phyloP scores from a whole-genome alignment of 768 basidiomycete species.

The Tylopilus sp. region DNA sequence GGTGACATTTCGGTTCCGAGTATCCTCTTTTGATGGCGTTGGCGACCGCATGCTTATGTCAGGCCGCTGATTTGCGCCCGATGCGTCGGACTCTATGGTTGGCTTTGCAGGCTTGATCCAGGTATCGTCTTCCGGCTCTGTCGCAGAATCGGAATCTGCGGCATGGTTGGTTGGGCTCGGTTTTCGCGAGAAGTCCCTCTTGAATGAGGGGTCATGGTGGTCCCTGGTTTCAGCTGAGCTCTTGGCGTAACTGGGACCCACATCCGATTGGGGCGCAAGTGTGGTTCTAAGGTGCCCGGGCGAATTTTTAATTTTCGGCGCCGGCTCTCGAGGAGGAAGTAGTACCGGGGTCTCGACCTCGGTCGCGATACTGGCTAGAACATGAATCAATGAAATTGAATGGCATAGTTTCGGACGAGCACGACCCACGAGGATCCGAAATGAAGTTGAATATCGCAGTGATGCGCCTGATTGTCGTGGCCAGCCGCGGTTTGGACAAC shows the following conservation, averaged over 20 bases:
- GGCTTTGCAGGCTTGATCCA: conserved; percentile 1
- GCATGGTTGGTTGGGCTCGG: conserved; percentile 11
- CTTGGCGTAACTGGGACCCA: conserved; percentile 14
- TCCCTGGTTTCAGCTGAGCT: conserved; percentile 12
- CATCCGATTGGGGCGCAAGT: conserved; percentile 15
- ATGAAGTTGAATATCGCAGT: conserved; percentile 69
- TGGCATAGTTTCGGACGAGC: conserved; percentile 3
- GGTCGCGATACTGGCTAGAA: conserved; percentile 50
- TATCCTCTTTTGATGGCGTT: conserved; percentile 16
- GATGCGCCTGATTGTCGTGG: conserved; percentile 66
- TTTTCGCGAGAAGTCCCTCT: conserved; percentile 3
- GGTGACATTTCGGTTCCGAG: conserved; percentile 22
- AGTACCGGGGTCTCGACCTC: conserved; percentile 46
- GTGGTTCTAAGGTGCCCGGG: conserved; percentile 6
- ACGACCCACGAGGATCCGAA: conserved; percentile 58
- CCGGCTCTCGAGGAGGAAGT: conserved; percentile 19
- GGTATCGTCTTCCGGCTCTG: conserved; percentile 27
- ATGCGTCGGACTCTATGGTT: background rate
- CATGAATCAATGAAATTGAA: conserved; percentile 10
- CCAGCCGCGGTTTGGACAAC: conserved; percentile 62
- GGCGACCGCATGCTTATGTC: conserved; percentile 21
- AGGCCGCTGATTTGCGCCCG: conserved; percentile 7
- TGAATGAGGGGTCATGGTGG: background rate
- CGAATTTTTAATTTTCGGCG: conserved; percentile 11
- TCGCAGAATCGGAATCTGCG: conserved; percentile 25